Percentiles rank a stretch among this genome's conserved stretches.
Conservation (phyloP, 768 basidiomycete genomes). For the Psilocybe sp. region DNA sequence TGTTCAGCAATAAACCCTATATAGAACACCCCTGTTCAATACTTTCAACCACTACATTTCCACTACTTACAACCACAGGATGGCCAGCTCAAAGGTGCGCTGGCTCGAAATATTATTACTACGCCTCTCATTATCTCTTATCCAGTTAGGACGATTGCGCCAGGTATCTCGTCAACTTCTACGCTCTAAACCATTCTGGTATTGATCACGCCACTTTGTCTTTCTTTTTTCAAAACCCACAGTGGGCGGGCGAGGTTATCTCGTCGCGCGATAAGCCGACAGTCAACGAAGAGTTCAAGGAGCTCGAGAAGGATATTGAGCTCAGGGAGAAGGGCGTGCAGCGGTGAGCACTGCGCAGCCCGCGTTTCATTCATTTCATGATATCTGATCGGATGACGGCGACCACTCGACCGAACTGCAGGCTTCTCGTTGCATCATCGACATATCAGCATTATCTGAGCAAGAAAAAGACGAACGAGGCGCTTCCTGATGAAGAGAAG, state of each 20-base stretch:
- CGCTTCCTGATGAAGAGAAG: slow-evolving; percentile 64
- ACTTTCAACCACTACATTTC: slow-evolving; percentile 2
- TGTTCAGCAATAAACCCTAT: slow-evolving; percentile 5
- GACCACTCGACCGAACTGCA: slow-evolving; percentile 22
- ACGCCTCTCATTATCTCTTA: background rate
- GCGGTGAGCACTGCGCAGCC: slow-evolving; percentile 44
- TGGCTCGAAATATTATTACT: background rate
- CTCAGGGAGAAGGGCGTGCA: slow-evolving; percentile 70
- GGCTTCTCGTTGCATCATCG: slow-evolving; percentile 70
- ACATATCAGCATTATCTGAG: slow-evolving; percentile 68
- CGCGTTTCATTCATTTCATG: too few species aligned
- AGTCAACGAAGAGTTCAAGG: slow-evolving; percentile 75
- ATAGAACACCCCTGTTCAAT: background rate
- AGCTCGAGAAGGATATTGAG: slow-evolving; percentile 83
- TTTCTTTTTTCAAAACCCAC: slow-evolving; percentile 7
- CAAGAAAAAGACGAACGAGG: slow-evolving; percentile 72
- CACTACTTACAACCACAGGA: slow-evolving; percentile 22
- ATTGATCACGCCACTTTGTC: slow-evolving; percentile 25
- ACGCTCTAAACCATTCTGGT: background rate
- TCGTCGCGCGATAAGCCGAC: slow-evolving; percentile 78
- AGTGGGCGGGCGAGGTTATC: slow-evolving; percentile 93
- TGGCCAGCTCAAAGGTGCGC: slow-evolving; percentile 67
- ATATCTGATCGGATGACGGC: too few species aligned
- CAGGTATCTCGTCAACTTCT: slow-evolving; percentile 50
- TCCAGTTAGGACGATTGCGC: slow-evolving; percentile 71